Percentiles rank a stretch among this genome's conserved stretches.
These are phyloP conservation scores for Podaxis sp. DNA, from an alignment of 768 basidiomycete species.

Conservation along the genomic window DNA sequence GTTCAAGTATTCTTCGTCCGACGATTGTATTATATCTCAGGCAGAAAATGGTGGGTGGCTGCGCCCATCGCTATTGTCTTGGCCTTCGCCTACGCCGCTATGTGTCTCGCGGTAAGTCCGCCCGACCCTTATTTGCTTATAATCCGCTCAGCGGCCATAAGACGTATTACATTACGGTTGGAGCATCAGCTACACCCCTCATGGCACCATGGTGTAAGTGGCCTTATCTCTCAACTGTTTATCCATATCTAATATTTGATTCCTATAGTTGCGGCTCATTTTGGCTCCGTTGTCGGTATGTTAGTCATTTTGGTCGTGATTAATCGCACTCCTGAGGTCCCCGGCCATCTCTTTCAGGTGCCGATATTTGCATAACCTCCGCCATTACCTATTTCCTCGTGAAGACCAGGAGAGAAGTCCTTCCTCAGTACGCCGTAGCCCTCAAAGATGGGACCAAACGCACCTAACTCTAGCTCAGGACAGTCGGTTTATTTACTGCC, in stretches of 20 bases:
- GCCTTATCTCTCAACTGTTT: neutral
- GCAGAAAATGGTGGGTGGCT: conserved; percentile 19
- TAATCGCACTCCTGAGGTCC: neutral
- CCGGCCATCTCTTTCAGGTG: conserved; percentile 16
- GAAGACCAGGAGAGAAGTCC: conserved; percentile 22
- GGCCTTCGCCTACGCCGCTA: conserved; percentile 24
- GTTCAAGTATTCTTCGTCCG: conserved; percentile 29
- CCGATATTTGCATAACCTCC: conserved; percentile 23
- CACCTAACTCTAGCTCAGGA: conserved; percentile 12
- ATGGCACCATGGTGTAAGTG: conserved; percentile 27
- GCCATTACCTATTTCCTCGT: conserved; percentile 26
- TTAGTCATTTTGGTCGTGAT: neutral
- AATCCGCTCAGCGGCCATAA: neutral
- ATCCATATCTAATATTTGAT: neutral
- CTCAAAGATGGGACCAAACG: neutral
- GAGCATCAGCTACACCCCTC: conserved; percentile 9
- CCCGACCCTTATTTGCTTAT: neutral
- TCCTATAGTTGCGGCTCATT: conserved; percentile 7
- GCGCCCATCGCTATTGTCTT: conserved; percentile 19
- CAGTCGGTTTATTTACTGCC: conserved; percentile 24
- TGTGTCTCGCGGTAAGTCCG: conserved; percentile 23
- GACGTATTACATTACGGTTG: conserved; percentile 25
- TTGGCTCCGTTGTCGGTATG: conserved; percentile 7
- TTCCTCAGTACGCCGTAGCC: conserved; percentile 20
- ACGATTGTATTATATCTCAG: conserved; percentile 27